Evolutionary conservation across 208 protist species (phyloP), one percentile per base, ranked within the genome.

Genomic region (Crithidia expoeki): DNA sequence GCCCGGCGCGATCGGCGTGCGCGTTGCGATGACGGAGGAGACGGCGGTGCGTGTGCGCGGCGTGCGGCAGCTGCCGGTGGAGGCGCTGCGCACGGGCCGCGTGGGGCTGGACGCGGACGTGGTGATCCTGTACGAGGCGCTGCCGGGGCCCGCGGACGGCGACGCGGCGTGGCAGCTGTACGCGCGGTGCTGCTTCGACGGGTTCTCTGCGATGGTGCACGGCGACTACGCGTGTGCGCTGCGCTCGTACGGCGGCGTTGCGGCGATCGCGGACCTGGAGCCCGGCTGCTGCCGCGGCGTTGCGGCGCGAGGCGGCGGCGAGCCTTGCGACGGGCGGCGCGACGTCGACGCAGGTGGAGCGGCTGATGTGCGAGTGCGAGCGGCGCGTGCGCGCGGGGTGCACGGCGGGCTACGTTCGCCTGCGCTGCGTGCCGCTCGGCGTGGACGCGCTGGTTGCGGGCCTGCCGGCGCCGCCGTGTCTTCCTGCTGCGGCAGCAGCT

Each of bases 121-220:
- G 32, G 55, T 83, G 47, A 50, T 72, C 28, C 65, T 80, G 46
- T 80, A 69, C 74, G 74, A 74, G 68, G 60, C 40, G 51, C 62
- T 76, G 50, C 61, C 60, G 28, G 76, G 68, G 19, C 40, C 38
- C 23, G 64, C 25, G 16, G 64, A 21, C 23, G 40, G 21, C 28
- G 64, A 65, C n/a, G 56, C 38, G 51, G 68, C 33, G 60, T 83
- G 81, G 76, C 42, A 56, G 38, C 60, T 61, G 32, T 82, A 62
- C 68, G 34, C 33, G 23, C 25, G 38, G 47, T 61, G 47, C 65
- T 72, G 70, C 64, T 25, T 16, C 56, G 42, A 60, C 30, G 81
- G 63, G 63, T 87, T 81, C 67, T 60, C 62, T 17, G 53, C 33
- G 65, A 87, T 87, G 81, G 53, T 79, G 70, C 63, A 60, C n/a